These are phyloP conservation scores for Brettanomyces bruxellensis DNA, from an alignment of 805 yeast species.

Conservation along the genomic window DNA sequence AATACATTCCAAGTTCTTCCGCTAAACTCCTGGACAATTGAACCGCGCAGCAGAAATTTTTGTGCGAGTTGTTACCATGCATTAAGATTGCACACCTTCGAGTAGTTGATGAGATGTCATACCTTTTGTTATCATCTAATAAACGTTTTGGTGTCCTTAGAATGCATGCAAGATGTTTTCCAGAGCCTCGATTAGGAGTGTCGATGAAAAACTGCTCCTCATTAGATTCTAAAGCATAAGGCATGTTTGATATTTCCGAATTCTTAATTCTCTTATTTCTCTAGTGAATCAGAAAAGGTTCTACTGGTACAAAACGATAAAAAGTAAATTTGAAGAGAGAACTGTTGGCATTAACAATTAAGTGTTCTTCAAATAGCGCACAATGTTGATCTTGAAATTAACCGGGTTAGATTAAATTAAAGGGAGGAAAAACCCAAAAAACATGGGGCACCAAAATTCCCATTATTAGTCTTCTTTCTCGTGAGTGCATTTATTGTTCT, in stretches of 20 bases:
- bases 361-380: too few species aligned
- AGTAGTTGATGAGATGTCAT: conserved; percentile 9
- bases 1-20: conserved; percentile 46
- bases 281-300: too few species aligned
- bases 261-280: too few species aligned
- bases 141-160: conserved; percentile 14
- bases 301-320: too few species aligned
- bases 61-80: conserved; percentile 87
- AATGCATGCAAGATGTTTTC: conserved; percentile 10
- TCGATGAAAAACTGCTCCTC: conserved; percentile 9
- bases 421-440: too few species aligned
- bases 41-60: conserved; percentile 68
- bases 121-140: conserved; percentile 6
- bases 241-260: neutral
- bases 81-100: conserved; percentile 39
- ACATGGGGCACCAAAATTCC: too few species aligned
- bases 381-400: too few species aligned
- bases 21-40: conserved; percentile 53
- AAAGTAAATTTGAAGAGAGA: too few species aligned
- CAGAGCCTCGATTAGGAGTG: conserved; percentile 3
- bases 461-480: too few species aligned
- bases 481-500: too few species aligned
- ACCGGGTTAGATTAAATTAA: too few species aligned
- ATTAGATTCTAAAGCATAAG: conserved; percentile 7
- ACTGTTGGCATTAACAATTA: too few species aligned